These are phyloP conservation scores for Coemansia sp. DNA, from an alignment of 192 early-diverging fungal species.

Conservation along the genomic window DNA sequence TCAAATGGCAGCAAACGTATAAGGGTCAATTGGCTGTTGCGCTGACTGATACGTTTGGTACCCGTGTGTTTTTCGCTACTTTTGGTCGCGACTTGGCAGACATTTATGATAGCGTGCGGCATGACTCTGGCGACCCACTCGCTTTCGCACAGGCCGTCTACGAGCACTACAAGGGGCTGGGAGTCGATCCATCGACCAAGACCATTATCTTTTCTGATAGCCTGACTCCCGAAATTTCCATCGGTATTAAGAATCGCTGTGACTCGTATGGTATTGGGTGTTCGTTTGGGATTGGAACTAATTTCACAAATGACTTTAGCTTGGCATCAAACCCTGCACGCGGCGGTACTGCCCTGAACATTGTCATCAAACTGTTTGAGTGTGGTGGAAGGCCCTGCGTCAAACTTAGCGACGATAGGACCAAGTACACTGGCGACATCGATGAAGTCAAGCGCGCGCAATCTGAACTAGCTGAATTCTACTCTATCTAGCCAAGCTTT, in stretches of 20 bases:
- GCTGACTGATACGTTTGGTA: constrained; percentile 75
- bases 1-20: constrained; percentile 65
- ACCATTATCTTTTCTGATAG: constrained; percentile 74
- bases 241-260: constrained; percentile 56
- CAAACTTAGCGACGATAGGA: constrained; percentile 71
- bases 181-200: constrained; percentile 65
- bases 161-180: constrained; percentile 60
- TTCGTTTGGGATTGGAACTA: constrained; percentile 74
- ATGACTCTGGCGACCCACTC: constrained; percentile 74
- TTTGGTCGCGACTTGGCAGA: constrained; percentile 60
- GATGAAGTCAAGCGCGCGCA: constrained; percentile 58
- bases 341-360: constrained; percentile 63
- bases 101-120: constrained; percentile 63
- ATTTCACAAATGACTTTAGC: constrained; percentile 74
- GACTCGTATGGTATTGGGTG: constrained; percentile 55
- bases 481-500: neutral
- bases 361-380: constrained; percentile 73
- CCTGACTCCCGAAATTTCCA: constrained; percentile 57
- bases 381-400: constrained; percentile 63
- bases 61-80: constrained; percentile 64
- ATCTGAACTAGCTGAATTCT: neutral
- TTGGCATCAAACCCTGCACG: constrained; percentile 24
- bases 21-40: constrained; percentile 64
- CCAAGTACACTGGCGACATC: constrained; percentile 64
- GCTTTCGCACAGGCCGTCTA: constrained; percentile 62